Evolutionary conservation across 768 basidiomycete species (phyloP).

Genomic region (Tricholoma bakamatsutake): DNA sequence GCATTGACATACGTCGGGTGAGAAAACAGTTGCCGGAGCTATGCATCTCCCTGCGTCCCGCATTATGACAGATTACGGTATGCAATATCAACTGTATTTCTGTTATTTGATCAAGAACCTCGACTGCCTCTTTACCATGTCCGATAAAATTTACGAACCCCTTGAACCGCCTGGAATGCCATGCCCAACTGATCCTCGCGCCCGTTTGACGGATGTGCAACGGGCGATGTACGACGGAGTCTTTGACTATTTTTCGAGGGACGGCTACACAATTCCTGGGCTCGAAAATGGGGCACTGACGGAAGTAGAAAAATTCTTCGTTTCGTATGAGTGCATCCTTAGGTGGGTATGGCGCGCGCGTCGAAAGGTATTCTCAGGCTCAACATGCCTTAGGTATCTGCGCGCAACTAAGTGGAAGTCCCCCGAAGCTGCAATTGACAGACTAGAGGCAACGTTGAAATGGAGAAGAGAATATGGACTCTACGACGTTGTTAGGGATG

Average conservation of each 20-base stretch:
- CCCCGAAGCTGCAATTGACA: constrained; percentile 49
- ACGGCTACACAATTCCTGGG: constrained; percentile 48
- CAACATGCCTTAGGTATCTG: constrained; percentile 45
- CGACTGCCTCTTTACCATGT: constrained; percentile 2
- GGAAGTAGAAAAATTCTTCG: constrained; percentile 75
- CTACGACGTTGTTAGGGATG: constrained; percentile 53
- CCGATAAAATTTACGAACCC: constrained; percentile 27
- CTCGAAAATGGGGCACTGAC: constrained; percentile 39
- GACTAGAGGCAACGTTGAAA: constrained; percentile 65
- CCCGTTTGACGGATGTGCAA: constrained; percentile 36
- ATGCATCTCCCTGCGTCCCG: too few relatives aligned
- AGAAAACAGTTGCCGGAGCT: too few relatives aligned
- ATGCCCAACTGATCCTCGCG: constrained; percentile 26
- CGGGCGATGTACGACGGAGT: constrained; percentile 47
- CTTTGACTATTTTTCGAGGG: constrained; percentile 51
- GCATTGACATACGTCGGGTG: too few relatives aligned
- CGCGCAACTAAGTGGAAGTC: constrained; percentile 74
- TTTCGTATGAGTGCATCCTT: constrained; percentile 71
- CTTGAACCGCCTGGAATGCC: constrained; percentile 24
- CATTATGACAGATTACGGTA: too few relatives aligned
- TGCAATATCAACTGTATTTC: too few relatives aligned
- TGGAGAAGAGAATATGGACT: constrained; percentile 82
- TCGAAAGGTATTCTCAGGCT: not conserved
- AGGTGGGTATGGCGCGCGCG: constrained; percentile 34
- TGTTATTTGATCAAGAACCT: too few relatives aligned